Base-by-base conservation (phyloP, 2,329 filamentous ascomycete genomes). In the Colletotrichum sojae region DNA sequence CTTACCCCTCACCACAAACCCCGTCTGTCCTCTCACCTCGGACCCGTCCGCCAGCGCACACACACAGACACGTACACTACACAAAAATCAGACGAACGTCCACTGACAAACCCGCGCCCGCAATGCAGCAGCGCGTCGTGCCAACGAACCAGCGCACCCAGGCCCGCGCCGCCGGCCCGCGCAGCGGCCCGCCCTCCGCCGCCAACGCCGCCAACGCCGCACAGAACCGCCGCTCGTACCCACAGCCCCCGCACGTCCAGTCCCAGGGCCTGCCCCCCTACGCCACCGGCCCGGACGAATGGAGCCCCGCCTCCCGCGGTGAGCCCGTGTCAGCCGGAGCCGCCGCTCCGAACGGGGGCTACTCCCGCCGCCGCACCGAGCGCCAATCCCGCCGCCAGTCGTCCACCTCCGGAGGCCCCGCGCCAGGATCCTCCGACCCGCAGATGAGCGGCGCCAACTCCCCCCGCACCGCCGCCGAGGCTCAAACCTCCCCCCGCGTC, bases 301-400 rank as follows among this genome's bases (percentile, higher is more conserved):
- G 68, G 65, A 59, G 58, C 55, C 64, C 58, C 2, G 63, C 53
- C 39, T 10, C 59, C 10, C 56, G 59, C 43, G n/a, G n/a, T n/a
- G 53, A 53, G 13, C n/a, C 64, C 16, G 18, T 20, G 3, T 20
- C 18, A 52, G 36, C 59, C 20, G 5, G 10, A 18, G 16, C 63
- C 1, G 46, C 49, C 15, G 45, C 49, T 2, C 22, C 15, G 6
- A 39, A 5, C 18, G 57, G 43, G n/a, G 67, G 62, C 62, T 69
- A 69, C 27, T 69, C 67, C 40, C 67, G 67, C 55, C 66, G 69
- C 5, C 66, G 69, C 36, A 62, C 61, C 20, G 69, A 69, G 25
- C 69, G 69, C 51, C 66, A 71, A 40, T 45, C 69, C 52, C 69
- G 69, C 18, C 69, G 69, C 31, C 66, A 66, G n/a, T 71, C 69